phyloP scores from a whole-genome alignment of 352 stramenopile genomes.

The Globisporangium takayamanum region DNA sequence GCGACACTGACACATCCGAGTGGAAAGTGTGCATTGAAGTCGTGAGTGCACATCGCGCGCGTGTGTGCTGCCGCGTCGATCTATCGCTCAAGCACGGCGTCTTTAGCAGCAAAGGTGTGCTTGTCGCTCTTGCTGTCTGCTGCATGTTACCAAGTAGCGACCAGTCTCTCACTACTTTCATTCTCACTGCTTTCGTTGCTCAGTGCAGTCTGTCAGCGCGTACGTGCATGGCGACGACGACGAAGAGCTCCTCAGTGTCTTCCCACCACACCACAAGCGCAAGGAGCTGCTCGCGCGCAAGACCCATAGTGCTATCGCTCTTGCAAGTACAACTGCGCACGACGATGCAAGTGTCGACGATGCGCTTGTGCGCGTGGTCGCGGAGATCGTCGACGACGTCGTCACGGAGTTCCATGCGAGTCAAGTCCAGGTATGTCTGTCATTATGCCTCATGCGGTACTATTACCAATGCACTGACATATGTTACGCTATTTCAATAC shows the following conservation, averaged over 20 bases:
- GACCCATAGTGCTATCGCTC: neutral
- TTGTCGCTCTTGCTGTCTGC: neutral
- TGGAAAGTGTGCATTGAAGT: constrained; percentile 13
- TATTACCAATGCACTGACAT: neutral
- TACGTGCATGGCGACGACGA: constrained; percentile 17
- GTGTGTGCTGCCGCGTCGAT: constrained; percentile 6
- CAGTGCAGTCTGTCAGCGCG: constrained; percentile 23
- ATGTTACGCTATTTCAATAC: neutral
- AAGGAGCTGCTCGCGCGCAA: neutral
- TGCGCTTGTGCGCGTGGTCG: neutral
- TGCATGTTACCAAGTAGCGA: neutral
- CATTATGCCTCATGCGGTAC: neutral
- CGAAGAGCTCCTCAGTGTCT: neutral
- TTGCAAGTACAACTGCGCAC: constrained; percentile 5
- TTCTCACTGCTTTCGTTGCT: neutral
- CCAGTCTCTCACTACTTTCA: neutral
- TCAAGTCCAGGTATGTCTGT: constrained; percentile 8
- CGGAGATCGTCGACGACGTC: constrained; percentile 1
- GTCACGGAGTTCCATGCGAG: constrained; percentile 4
- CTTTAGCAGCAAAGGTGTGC: constrained; percentile 7
- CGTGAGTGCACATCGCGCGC: constrained; percentile 2
- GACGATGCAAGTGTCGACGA: neutral
- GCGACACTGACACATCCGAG: neutral
- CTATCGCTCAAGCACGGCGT: constrained; percentile 1
- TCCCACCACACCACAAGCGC: too few species aligned